phyloP scores from a whole-genome alignment of 108 stramenopile genomes.

The Chaetoceros muelleri region DNA sequence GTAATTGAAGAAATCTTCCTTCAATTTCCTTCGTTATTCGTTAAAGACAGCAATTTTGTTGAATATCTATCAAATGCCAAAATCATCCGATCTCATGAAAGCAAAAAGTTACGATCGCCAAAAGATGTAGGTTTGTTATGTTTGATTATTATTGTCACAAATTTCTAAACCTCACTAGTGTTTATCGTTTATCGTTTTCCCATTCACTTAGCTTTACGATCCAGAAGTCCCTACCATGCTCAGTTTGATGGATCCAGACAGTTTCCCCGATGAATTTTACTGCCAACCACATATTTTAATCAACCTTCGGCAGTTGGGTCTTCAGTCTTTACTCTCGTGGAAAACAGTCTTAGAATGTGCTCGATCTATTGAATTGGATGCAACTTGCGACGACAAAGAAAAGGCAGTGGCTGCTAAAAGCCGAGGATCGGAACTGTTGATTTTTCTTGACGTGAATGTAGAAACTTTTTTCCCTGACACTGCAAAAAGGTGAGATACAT shows the following conservation, averaged over 20 bases:
- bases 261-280: slow-evolving; percentile 6
- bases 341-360: slow-evolving; percentile 12
- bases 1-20: background rate
- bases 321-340: slow-evolving; percentile 7
- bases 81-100: background rate
- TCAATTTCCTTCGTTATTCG: background rate
- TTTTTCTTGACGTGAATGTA: slow-evolving; percentile 15
- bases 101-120: background rate
- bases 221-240: slow-evolving; percentile 9
- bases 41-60: background rate
- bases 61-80: background rate
- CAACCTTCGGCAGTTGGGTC: slow-evolving; percentile 9
- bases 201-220: slow-evolving; percentile 15
- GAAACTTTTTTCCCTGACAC: slow-evolving; percentile 13
- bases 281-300: slow-evolving; percentile 5
- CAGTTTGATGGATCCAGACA: slow-evolving; percentile 4
- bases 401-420: background rate
- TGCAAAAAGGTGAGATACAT: background rate
- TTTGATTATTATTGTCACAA: background rate
- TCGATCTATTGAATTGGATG: slow-evolving; percentile 6
- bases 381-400: background rate
- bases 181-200: background rate
- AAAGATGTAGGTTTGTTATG: background rate
- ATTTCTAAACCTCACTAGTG: no score
- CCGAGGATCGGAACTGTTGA: slow-evolving; percentile 7